Conservation (phyloP, 1,139 yeast species). For the Candida dubliniensis region DNA sequence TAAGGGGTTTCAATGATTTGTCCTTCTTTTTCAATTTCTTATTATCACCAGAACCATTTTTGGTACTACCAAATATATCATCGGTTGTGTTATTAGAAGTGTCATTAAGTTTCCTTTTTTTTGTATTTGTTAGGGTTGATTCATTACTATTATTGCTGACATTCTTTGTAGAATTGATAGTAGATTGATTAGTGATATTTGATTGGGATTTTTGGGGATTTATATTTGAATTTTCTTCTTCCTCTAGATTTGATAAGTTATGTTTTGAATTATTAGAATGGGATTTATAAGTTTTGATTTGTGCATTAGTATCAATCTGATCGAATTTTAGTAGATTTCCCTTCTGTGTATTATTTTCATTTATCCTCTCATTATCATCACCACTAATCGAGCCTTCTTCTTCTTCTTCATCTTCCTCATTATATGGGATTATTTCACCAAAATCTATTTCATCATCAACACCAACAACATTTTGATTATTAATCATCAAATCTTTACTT, state of each 20-base stretch:
- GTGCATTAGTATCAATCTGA: background rate
- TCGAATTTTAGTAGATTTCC: background rate
- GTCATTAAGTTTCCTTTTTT: background rate
- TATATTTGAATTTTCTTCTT: background rate
- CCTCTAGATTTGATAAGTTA: too few species aligned
- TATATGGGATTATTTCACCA: constrained; percentile 23
- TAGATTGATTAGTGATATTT: background rate
- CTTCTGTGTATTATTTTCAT: background rate
- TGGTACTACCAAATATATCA: constrained; percentile 9
- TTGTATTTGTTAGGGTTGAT: background rate
- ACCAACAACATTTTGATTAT: constrained; percentile 1
- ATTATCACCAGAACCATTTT: too few species aligned
- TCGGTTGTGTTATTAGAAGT: constrained; percentile 9
- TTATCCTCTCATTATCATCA: too few species aligned
- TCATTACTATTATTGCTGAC: background rate
- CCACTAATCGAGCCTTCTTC: background rate
- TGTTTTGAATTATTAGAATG: too few species aligned
- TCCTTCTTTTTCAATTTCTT: background rate
- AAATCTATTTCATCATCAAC: constrained; percentile 23
- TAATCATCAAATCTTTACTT: too few species aligned
- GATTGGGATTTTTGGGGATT: background rate
- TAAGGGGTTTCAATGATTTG: constrained; percentile 15
- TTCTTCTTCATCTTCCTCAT: constrained; percentile 9
- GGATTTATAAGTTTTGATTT: too few species aligned
- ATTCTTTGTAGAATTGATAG: too few species aligned